A percentile compares a stretch with the other conserved stretches of the same genome.
Evolutionary conservation across 2,329 filamentous ascomycete species (phyloP).

Genomic region (Pseudonectria foliicola): DNA sequence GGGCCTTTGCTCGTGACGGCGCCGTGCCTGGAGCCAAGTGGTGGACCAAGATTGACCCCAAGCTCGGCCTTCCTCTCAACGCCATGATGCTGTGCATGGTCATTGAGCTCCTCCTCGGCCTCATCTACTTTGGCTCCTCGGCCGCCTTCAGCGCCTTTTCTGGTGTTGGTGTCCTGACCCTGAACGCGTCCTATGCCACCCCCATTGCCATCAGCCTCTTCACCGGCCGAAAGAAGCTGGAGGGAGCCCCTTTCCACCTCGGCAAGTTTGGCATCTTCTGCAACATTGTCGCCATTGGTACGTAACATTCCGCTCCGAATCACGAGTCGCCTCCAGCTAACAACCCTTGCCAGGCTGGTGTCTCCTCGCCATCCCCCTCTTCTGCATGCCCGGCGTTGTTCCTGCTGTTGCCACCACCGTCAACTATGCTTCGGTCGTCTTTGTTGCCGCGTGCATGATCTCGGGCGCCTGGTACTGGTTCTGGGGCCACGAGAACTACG

Average conservation of each 20-base stretch:
- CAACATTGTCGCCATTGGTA: conserved; percentile 60
- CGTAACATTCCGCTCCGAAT: conserved; percentile 23
- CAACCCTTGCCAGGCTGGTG: conserved; percentile 48
- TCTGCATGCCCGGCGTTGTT: conserved; percentile 64
- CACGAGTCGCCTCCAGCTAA: too few species aligned
- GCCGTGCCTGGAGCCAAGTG: conserved; percentile 56
- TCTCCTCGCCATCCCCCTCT: conserved; percentile 60
- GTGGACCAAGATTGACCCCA: conserved; percentile 56
- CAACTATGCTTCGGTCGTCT: conserved; percentile 73
- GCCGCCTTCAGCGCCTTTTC: conserved; percentile 69
- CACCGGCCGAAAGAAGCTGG: conserved; percentile 52
- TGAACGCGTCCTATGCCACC: conserved; percentile 60
- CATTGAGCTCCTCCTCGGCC: conserved; percentile 54
- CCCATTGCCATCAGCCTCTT: conserved; percentile 60
- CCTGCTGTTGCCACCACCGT: conserved; percentile 51
- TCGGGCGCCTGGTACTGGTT: conserved; percentile 60
- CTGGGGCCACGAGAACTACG: conserved; percentile 65
- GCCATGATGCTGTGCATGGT: conserved; percentile 66
- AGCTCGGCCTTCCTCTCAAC: conserved; percentile 59
- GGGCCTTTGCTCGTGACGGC: conserved; percentile 64
- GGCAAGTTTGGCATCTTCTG: conserved; percentile 53
- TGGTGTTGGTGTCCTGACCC: conserved; percentile 61
- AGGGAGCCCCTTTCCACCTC: conserved; percentile 51
- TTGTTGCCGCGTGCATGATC: conserved; percentile 56
- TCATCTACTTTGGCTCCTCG: conserved; percentile 63